Evolutionary conservation across 148 eudicot species (phyloP), one percentile per base, ranked within the genome.

Genomic region (Oxyria digyna): DNA sequence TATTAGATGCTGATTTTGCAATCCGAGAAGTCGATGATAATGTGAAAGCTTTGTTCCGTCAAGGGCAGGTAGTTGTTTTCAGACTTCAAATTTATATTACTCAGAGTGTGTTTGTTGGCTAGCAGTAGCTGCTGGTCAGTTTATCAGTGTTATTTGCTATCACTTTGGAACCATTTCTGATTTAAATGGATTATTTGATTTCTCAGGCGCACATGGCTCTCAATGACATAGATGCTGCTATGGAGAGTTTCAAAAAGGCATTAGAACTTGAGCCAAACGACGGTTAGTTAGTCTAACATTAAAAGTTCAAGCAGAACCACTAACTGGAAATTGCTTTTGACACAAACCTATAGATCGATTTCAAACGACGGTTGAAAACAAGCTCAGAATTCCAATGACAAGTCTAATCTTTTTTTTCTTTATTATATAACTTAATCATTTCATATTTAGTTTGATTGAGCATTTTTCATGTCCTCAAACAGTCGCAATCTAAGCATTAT

Each of bases 21-120:
- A 82, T 89, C 76, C 89, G 91, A 68, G 96, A 92, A 71, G 87
- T 76, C 17, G 87, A 85, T 49, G 75, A 92, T 68, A 89, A 89
- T 80, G 91, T 80, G 32, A 92, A 92, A 83, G 96, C 96, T 65
- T 77, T 79, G 69, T 92, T 76, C 67, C 97, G 97, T 77, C 96
- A 89, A 84, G 97, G 97, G 78, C 97, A 91, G 96, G 97, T 91
- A 78, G 37, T 21, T 27, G 3, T 20, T 15, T 48, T 5, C 15
- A 29, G 65, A 31, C 14, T 55, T 55, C 13, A 8, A 55, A 11
- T 24, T 55, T 4, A 12, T 55, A 33, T 26, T 6, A 55, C 33
- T 26, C 17, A 1, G 64, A 57, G 64, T 20, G n/a, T 26, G 1
- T 59, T 59, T 29, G 37, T 55, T 59, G 65, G 6, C 38, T 35